phyloP scores from a whole-genome alignment of 371 early-diverging fungal species.

The Blakeslea trispora region DNA sequence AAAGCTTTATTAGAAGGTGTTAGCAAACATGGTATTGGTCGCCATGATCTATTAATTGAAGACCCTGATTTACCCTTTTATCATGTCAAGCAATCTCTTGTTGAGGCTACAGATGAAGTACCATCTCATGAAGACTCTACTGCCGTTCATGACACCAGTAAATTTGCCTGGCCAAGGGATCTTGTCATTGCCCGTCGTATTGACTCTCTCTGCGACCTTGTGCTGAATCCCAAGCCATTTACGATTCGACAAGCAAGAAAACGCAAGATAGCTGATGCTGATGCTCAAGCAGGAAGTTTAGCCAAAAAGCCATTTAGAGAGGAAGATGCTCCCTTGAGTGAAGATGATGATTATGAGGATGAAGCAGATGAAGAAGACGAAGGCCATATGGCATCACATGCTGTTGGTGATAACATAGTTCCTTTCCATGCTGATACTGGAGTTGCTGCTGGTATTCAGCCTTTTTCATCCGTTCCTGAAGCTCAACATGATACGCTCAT shows the following conservation, averaged over 20 bases:
- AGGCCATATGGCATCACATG: background rate
- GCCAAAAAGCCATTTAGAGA: conserved; percentile 5
- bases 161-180: conserved; percentile 65
- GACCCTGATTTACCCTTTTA: conserved; percentile 67
- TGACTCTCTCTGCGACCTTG: conserved; percentile 60
- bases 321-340: conserved; percentile 4
- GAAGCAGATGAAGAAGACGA: conserved; percentile 19
- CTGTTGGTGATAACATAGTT: conserved; percentile 6
- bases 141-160: conserved; percentile 28
- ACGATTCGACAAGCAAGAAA: conserved; percentile 39
- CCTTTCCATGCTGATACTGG: no score
- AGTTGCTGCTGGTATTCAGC: no score
- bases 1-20: conserved; percentile 69
- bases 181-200: conserved; percentile 62
- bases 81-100: conserved; percentile 36
- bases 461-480: background rate
- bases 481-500: background rate
- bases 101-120: conserved; percentile 19
- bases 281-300: background rate
- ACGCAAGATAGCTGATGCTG: conserved; percentile 23
- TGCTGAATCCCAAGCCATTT: conserved; percentile 56
- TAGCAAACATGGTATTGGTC: conserved; percentile 71
- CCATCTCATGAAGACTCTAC: conserved; percentile 25
- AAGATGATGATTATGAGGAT: conserved; percentile 11
- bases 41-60: conserved; percentile 68